phyloP scores from a whole-genome alignment of 192 early-diverging fungal genomes.

The Chytriomyces sp. region DNA sequence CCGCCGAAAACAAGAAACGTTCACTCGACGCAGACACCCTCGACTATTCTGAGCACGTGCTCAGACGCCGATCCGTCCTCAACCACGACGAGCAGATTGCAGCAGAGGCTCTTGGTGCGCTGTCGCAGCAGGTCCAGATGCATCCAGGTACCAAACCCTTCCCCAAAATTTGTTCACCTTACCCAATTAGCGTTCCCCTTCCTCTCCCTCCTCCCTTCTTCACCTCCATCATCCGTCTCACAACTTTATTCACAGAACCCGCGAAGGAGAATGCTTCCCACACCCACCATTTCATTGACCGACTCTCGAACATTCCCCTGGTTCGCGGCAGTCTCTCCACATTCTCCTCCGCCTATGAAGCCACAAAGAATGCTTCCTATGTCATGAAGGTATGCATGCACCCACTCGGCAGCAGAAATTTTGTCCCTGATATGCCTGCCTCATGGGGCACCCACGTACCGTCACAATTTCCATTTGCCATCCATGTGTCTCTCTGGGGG shows the following conservation, averaged over 20 bases:
- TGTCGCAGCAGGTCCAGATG: not conserved
- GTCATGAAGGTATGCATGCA: conserved; percentile 53
- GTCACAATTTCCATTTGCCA: too few species aligned
- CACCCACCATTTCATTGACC: conserved; percentile 65
- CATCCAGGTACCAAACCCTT: not conserved
- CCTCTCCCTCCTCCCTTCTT: not conserved
- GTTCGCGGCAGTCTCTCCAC: conserved; percentile 70
- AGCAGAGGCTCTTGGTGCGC: conserved; percentile 44
- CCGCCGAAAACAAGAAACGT: not conserved
- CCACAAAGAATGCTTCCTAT: conserved; percentile 64
- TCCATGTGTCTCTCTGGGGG: too few species aligned
- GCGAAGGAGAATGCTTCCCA: not conserved
- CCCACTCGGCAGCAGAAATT: too few species aligned
- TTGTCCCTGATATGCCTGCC: too few species aligned
- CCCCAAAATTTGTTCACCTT: not conserved
- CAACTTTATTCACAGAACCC: not conserved
- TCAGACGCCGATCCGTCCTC: not conserved
- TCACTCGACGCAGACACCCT: too few species aligned
- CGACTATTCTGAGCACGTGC: not conserved
- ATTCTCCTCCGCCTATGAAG: conserved; percentile 66
- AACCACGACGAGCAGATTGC: conserved; percentile 41
- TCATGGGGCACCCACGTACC: too few species aligned
- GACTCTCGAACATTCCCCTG: conserved; percentile 77
- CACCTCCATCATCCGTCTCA: not conserved
- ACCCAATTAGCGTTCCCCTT: not conserved